These are phyloP conservation scores for Melampsora larici-populina DNA, from an alignment of 1,284 basidiomycete genomes.

Conservation along the genomic window DNA sequence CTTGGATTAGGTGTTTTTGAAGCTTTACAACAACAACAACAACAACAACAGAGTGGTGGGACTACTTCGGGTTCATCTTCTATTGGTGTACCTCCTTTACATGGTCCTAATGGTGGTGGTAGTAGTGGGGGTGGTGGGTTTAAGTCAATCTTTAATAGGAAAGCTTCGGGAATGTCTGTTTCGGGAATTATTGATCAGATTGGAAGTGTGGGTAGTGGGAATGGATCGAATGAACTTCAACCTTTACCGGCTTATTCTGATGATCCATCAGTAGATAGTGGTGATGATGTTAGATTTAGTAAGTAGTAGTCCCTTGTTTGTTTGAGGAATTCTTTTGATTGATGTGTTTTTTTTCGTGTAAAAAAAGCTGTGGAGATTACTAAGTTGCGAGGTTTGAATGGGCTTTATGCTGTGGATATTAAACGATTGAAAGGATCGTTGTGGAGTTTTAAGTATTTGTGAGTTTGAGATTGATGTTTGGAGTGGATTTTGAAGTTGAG, in stretches of 20 bases:
- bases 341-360: slow-evolving; percentile 1
- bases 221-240: slow-evolving; percentile 33
- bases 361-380: slow-evolving; percentile 34
- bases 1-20: slow-evolving; percentile 51
- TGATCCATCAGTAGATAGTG: slow-evolving; percentile 65
- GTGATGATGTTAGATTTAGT: slow-evolving; percentile 83
- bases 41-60: slow-evolving; percentile 53
- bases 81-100: background rate
- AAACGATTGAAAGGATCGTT: slow-evolving; percentile 85
- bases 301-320: background rate
- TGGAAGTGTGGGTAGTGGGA: slow-evolving; percentile 43
- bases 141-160: slow-evolving; percentile 33
- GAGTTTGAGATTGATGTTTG: slow-evolving; percentile 5
- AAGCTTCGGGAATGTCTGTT: slow-evolving; percentile 44
- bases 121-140: background rate
- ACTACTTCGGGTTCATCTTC: slow-evolving; percentile 56
- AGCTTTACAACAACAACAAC: slow-evolving; percentile 49
- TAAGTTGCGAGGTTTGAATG: slow-evolving; percentile 21
- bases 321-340: slow-evolving; percentile 61
- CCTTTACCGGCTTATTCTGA: slow-evolving; percentile 70
- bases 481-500: background rate
- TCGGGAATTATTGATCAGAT: slow-evolving; percentile 45
- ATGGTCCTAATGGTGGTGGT: background rate
- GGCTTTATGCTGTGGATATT: slow-evolving; percentile 66
- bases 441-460: slow-evolving; percentile 74